A percentile compares a stretch with the other conserved stretches of the same genome.
Evolutionary conservation across 441 rosid species (phyloP).

Genomic region (Biscutella auriculata): DNA sequence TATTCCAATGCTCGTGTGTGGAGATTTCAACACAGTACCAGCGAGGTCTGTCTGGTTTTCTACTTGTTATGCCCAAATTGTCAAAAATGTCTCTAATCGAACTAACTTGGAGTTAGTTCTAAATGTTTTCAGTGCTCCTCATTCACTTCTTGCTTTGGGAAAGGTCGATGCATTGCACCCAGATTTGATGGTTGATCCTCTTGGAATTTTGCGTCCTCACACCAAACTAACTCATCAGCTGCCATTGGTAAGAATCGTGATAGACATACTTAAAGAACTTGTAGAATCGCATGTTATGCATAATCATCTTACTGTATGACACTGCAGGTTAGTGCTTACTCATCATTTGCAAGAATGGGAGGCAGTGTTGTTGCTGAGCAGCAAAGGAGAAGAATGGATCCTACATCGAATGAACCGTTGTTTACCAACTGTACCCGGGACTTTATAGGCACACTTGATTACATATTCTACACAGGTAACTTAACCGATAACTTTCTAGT

Average conservation of each 20-base stretch:
- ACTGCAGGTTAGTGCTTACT: constrained; percentile 81
- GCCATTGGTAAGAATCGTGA: constrained; percentile 53
- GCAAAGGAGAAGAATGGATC: constrained; percentile 71
- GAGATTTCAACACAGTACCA: constrained; percentile 80
- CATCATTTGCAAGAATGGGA: constrained; percentile 59
- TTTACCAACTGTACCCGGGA: constrained; percentile 56
- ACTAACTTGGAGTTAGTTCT: neutral
- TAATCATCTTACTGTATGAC: neutral
- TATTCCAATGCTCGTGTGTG: constrained; percentile 21
- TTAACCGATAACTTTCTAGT: neutral
- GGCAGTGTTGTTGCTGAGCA: constrained; percentile 42
- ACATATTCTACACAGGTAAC: constrained; percentile 80
- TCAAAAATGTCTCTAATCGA: neutral
- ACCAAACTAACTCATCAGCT: constrained; percentile 74
- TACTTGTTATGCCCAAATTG: no score
- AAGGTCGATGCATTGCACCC: constrained; percentile 70
- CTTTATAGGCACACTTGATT: constrained; percentile 77
- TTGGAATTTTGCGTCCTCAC: constrained; percentile 65
- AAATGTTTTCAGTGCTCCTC: constrained; percentile 51
- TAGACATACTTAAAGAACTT: neutral
- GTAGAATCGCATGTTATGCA: neutral
- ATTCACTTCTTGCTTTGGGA: constrained; percentile 79
- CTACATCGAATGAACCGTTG: constrained; percentile 32
- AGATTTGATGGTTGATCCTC: constrained; percentile 66
- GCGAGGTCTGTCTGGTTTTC: constrained; percentile 78